Percentiles rank a stretch among this genome's conserved stretches.
Conservation (phyloP, 495 filamentous ascomycete species). For the Extremus antarcticus region DNA sequence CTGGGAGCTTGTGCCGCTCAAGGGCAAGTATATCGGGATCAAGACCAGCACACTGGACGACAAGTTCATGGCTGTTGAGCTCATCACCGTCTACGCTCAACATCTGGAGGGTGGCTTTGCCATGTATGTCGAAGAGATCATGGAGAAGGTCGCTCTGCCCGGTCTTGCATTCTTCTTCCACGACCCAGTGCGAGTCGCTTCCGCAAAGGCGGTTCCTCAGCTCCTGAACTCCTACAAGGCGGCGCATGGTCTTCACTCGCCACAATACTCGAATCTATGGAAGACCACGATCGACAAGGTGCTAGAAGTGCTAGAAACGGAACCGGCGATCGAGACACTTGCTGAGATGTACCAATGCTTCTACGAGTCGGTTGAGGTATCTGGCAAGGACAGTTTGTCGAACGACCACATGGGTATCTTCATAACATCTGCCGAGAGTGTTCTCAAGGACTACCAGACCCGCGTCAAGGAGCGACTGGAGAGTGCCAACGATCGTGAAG, state of each 20-base stretch:
- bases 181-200: slow-evolving; percentile 90
- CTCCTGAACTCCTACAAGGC: slow-evolving; percentile 91
- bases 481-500: slow-evolving; percentile 58
- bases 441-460: slow-evolving; percentile 81
- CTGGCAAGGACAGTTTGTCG: slow-evolving; percentile 66
- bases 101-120: slow-evolving; percentile 86
- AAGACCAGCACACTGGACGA: slow-evolving; percentile 94
- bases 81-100: slow-evolving; percentile 93
- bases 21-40: slow-evolving; percentile 96
- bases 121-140: slow-evolving; percentile 80
- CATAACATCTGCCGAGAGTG: slow-evolving; percentile 69
- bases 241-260: slow-evolving; percentile 65
- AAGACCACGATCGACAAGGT: slow-evolving; percentile 75
- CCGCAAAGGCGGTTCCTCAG: slow-evolving; percentile 88
- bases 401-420: slow-evolving; percentile 71
- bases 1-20: slow-evolving; percentile 93
- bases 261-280: slow-evolving; percentile 71
- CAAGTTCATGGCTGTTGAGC: slow-evolving; percentile 97
- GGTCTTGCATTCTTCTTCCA: slow-evolving; percentile 98
- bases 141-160: slow-evolving; percentile 92
- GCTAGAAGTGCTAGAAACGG: slow-evolving; percentile 85
- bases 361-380: slow-evolving; percentile 91
- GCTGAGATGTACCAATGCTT: slow-evolving; percentile 99
- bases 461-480: slow-evolving; percentile 71
- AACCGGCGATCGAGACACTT: slow-evolving; percentile 90